Conservation (phyloP, 2,329 filamentous ascomycete genomes). For the Calonectria pseudoreteaudii region DNA sequence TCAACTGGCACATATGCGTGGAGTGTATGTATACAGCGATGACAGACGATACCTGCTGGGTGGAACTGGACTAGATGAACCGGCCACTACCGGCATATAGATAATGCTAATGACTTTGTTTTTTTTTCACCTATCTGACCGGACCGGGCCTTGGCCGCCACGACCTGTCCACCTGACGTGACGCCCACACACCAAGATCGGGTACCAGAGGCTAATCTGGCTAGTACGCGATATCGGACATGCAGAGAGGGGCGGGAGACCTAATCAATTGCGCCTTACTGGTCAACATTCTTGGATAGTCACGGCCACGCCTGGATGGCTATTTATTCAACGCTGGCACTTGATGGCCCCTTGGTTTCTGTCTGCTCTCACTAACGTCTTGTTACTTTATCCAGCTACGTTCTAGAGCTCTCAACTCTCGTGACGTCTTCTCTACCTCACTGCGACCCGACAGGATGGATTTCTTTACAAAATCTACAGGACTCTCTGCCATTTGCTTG, state of each 20-base stretch:
- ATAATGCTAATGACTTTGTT: conserved; percentile 42
- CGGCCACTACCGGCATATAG: conserved; percentile 26
- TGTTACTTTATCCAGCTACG: background rate
- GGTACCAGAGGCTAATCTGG: conserved; percentile 17
- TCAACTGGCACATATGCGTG: conserved; percentile 11
- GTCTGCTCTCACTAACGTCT: background rate
- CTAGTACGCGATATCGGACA: conserved; percentile 25
- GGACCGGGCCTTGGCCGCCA: conserved; percentile 8
- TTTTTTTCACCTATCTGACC: conserved; percentile 30
- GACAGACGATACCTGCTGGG: conserved; percentile 37
- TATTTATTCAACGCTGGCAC: background rate
- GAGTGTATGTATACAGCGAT: conserved; percentile 31
- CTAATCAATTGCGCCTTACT: conserved; percentile 7
- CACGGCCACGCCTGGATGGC: background rate
- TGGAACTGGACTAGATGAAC: conserved; percentile 32
- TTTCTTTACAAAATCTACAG: conserved; percentile 17
- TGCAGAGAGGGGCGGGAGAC: background rate
- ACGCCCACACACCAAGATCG: conserved; percentile 11
- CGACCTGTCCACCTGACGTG: conserved; percentile 9
- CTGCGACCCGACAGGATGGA: background rate
- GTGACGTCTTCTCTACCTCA: background rate
- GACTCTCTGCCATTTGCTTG: conserved; percentile 21
- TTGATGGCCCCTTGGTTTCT: background rate
- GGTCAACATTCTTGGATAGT: background rate
- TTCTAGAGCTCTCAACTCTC: background rate